A percentile compares a stretch with the other conserved stretches of the same genome.
phyloP scores from a whole-genome alignment of 805 yeast species.

The Kregervanrija fluxuum region DNA sequence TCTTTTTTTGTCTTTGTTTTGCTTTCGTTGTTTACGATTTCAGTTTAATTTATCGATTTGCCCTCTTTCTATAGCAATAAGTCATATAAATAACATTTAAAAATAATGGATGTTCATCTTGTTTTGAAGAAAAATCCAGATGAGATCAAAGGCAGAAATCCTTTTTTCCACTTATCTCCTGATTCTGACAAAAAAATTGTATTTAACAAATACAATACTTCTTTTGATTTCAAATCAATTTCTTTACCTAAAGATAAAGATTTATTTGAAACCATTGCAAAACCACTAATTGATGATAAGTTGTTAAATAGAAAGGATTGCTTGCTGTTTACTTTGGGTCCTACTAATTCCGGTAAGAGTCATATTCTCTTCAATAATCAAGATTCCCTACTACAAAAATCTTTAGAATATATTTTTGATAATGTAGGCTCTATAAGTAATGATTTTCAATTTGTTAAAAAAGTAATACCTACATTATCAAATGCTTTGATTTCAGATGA shows the following conservation, averaged over 20 bases:
- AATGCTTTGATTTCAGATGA: neutral
- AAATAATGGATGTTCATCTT: constrained; percentile 9
- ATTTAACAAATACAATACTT: constrained; percentile 18
- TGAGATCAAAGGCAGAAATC: neutral
- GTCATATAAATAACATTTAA: neutral
- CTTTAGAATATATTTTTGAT: constrained; percentile 20
- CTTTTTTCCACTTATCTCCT: constrained; percentile 12
- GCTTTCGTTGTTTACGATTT: neutral
- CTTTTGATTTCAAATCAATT: constrained; percentile 21
- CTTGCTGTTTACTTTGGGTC: constrained; percentile 42
- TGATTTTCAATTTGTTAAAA: constrained; percentile 2
- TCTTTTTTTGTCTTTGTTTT: neutral
- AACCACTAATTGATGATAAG: constrained; percentile 26
- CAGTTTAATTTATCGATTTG: neutral
- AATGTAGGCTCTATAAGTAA: constrained; percentile 5
- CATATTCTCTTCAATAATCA: constrained; percentile 31
- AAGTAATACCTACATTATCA: constrained; percentile 6
- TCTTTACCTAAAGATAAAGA: constrained; percentile 4
- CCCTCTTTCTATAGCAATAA: neutral
- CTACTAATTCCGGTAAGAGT: constrained; percentile 46
- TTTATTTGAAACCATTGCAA: constrained; percentile 22
- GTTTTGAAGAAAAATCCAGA: constrained; percentile 7
- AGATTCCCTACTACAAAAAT: constrained; percentile 9
- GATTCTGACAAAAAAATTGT: constrained; percentile 17
- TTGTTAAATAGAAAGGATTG: constrained; percentile 31